Base-by-base conservation (phyloP, 2,329 filamentous ascomycete species). In the Claviceps sp. region DNA sequence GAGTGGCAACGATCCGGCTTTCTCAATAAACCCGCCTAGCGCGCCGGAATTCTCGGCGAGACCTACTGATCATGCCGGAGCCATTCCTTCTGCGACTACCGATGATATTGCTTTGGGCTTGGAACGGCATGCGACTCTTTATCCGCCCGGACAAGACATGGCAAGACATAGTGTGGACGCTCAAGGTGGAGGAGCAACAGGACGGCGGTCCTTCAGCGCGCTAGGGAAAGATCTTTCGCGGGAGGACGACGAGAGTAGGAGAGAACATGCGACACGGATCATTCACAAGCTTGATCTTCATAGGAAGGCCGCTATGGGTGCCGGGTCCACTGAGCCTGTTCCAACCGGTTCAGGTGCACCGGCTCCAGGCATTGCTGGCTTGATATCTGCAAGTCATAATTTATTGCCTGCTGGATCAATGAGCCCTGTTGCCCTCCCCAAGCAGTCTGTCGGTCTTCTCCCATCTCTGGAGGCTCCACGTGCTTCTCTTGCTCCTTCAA, bases 241-340 rank as follows among this genome's bases (percentile, higher is more conserved):
- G 54, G 81, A 84, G 60, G 87, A 91, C 44, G 81, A 83, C 34
- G 86, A 93, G 61, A 82, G 81, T 56, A 78, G 84, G 53, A 78
- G 86, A 55, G 89, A 94, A 55, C 88, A 93, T 65, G 86, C 88
- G 8, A 81, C 88, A 20, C 82, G 90, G 55, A 88, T 97, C 56
- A 96, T 96, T 65, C 88, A 94, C 65, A 95, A 89, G 67, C 77
- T 96, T 45, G 91, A 96, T 66, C 74, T 95, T 53, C 87, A 94
- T 65, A 82, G 91, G 57, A 94, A 91, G 63, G 76, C 83, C 40
- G 80, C 82, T 6, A 78, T 83, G 55, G 74, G 75, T 34, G 65
- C 69, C 20, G 20, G 43, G 20, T 70, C 67, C 24, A 62, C 65
- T 8, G 71, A 73, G 37, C 60, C 63, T 8, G 65, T 66, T 2